Conservation (phyloP, 2,329 filamentous ascomycete species). For the Dryadomyces sulphureus region DNA sequence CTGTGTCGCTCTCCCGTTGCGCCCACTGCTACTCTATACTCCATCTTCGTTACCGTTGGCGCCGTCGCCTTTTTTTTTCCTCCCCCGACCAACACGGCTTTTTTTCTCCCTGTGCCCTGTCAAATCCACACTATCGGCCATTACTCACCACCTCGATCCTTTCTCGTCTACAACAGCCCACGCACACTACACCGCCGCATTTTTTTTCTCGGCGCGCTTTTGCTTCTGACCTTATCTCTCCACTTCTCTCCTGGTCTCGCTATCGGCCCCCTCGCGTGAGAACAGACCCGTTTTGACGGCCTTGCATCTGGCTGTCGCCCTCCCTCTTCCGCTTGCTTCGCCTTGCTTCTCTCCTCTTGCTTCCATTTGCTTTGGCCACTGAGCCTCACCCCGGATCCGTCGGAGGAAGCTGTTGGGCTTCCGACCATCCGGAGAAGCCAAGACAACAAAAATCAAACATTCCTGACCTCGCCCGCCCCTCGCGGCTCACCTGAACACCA, state of each 20-base stretch:
- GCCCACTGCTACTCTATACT: neutral
- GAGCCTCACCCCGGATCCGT: neutral
- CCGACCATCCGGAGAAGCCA: neutral
- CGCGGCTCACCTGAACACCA: conserved; percentile 17
- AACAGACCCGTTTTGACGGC: neutral
- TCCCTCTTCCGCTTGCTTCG: neutral
- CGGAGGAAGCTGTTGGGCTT: neutral
- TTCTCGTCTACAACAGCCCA: too few species aligned
- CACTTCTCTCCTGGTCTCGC: too few species aligned
- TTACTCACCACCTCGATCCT: too few species aligned
- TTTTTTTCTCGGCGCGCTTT: neutral
- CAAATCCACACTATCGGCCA: too few species aligned
- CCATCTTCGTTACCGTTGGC: neutral
- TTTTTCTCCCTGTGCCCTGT: too few species aligned
- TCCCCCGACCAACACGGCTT: too few species aligned
- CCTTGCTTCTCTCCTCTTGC: too few species aligned
- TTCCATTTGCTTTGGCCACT: neutral
- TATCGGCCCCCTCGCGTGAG: neutral
- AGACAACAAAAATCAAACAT: neutral
- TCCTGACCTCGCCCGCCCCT: neutral
- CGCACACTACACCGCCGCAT: neutral
- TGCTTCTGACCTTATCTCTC: neutral
- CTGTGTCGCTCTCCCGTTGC: neutral
- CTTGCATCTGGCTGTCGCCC: neutral
- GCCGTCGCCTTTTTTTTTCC: too few species aligned